Percentiles rank a stretch among this genome's conserved stretches.
These are phyloP conservation scores for Polytolypa hystricis DNA, from an alignment of 2,329 filamentous ascomycete genomes.

Conservation along the genomic window DNA sequence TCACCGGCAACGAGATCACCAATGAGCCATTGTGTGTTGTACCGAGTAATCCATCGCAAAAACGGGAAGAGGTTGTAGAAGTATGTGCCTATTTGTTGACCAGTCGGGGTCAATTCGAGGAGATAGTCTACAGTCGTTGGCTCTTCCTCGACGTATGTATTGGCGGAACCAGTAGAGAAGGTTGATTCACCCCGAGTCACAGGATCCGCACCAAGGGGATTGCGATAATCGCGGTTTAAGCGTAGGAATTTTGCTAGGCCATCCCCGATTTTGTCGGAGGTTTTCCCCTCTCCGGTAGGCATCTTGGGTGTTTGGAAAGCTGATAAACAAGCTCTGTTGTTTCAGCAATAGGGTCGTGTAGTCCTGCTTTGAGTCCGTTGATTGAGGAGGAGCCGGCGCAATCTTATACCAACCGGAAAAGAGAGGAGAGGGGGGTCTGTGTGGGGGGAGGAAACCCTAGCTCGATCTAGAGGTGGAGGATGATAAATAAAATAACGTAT, in stretches of 20 bases:
- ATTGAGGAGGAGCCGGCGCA: too few relatives aligned
- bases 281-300: neutral
- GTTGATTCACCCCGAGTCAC: conserved; percentile 69
- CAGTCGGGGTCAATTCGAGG: conserved; percentile 49
- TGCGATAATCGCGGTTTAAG: conserved; percentile 65
- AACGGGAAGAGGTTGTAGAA: conserved; percentile 72
- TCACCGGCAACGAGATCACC: conserved; percentile 82
- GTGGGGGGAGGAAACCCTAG: too few relatives aligned
- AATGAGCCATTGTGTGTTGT: conserved; percentile 79
- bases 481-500: too few relatives aligned
- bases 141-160: conserved; percentile 72
- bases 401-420: too few relatives aligned
- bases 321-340: too few relatives aligned
- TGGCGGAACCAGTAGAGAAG: conserved; percentile 59
- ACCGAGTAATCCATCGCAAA: conserved; percentile 72
- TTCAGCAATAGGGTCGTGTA: too few relatives aligned
- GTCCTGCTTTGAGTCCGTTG: too few relatives aligned
- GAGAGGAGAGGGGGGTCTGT: too few relatives aligned
- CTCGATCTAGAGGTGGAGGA: too few relatives aligned
- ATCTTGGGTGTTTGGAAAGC: neutral
- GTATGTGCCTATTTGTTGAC: conserved; percentile 48
- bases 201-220: conserved; percentile 46
- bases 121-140: conserved; percentile 68
- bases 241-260: conserved; percentile 66
- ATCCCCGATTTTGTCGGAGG: conserved; percentile 49